Percentiles rank a stretch among this genome's conserved stretches.
phyloP scores from a whole-genome alignment of 1,139 yeast genomes.

The Taphrina pruni region DNA sequence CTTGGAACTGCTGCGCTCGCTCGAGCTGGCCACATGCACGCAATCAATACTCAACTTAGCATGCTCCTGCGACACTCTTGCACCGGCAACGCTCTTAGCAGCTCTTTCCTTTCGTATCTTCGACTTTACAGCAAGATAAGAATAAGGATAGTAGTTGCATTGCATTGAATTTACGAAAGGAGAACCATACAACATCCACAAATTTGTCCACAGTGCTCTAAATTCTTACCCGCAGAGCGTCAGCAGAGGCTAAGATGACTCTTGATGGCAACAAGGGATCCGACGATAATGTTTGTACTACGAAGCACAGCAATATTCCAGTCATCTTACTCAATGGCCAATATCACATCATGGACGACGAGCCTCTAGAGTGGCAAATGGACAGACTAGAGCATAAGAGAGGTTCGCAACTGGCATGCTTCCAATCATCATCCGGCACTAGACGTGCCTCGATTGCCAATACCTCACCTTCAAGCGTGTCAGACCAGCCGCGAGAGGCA shows the following conservation, averaged over 20 bases:
- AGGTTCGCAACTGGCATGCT: not conserved
- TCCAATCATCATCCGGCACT: not conserved
- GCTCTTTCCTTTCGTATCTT: too few relatives aligned
- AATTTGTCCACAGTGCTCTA: too few relatives aligned
- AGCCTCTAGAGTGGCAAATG: slow-evolving; percentile 1
- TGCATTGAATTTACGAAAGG: too few relatives aligned
- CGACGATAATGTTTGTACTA: not conserved
- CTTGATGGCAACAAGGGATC: not conserved
- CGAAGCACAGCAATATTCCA: not conserved
- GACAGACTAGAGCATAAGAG: not conserved
- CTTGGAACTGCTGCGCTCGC: not conserved
- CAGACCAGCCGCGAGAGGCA: not conserved
- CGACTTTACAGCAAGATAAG: too few relatives aligned
- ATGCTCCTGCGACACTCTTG: not conserved
- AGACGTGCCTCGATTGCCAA: not conserved
- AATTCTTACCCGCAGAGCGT: too few relatives aligned
- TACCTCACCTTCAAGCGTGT: not conserved
- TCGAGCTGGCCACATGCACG: not conserved
- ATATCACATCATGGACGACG: not conserved
- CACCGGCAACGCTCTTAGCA: not conserved
- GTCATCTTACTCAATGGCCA: slow-evolving; percentile 5
- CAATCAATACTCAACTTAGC: not conserved
- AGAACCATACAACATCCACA: too few relatives aligned
- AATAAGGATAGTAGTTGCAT: too few relatives aligned
- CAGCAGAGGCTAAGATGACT: not conserved